Conservation (phyloP, 2,329 filamentous ascomycete species). For the Furcasterigmium sp. region DNA sequence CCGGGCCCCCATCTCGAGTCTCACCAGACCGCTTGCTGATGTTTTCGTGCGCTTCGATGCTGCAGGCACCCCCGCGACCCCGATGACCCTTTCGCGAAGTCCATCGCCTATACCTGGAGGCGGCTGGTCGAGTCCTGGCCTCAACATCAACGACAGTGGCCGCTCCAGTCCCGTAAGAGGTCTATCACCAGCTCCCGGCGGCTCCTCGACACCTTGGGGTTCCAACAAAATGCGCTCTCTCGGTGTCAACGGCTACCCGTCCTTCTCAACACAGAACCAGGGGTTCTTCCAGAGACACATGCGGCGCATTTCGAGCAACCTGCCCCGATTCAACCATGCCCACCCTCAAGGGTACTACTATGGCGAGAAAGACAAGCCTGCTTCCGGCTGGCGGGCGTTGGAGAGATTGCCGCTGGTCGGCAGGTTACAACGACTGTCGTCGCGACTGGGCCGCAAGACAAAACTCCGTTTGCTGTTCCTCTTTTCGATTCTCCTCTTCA, state of each 20-base stretch:
- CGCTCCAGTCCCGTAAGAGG: slow-evolving; percentile 58
- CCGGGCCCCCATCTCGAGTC: background rate
- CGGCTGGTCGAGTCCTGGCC: slow-evolving; percentile 82
- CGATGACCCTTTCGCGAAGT: slow-evolving; percentile 83
- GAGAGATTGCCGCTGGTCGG: slow-evolving; percentile 39
- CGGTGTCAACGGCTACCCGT: slow-evolving; percentile 68
- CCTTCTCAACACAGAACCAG: slow-evolving; percentile 74
- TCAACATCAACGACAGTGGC: slow-evolving; percentile 65
- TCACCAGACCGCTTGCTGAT: slow-evolving; percentile 12
- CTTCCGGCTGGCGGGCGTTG: slow-evolving; percentile 50
- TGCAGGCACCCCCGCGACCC: slow-evolving; percentile 48
- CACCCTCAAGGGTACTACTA: slow-evolving; percentile 36
- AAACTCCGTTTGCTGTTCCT: slow-evolving; percentile 58
- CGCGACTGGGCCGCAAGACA: slow-evolving; percentile 57
- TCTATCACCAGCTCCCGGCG: slow-evolving; percentile 41
- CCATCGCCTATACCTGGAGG: slow-evolving; percentile 79
- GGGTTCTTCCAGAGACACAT: slow-evolving; percentile 86
- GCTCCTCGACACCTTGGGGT: slow-evolving; percentile 69
- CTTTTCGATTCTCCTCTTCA: slow-evolving; percentile 53
- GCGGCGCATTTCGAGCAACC: slow-evolving; percentile 70
- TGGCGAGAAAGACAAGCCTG: slow-evolving; percentile 73
- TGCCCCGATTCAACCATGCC: slow-evolving; percentile 63
- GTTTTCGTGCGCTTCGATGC: slow-evolving; percentile 9
- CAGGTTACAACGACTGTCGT: slow-evolving; percentile 38
- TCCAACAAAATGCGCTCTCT: slow-evolving; percentile 73